Base-by-base conservation (phyloP, 169 alveolate genomes). In the Amoebophrya sp. region DNA sequence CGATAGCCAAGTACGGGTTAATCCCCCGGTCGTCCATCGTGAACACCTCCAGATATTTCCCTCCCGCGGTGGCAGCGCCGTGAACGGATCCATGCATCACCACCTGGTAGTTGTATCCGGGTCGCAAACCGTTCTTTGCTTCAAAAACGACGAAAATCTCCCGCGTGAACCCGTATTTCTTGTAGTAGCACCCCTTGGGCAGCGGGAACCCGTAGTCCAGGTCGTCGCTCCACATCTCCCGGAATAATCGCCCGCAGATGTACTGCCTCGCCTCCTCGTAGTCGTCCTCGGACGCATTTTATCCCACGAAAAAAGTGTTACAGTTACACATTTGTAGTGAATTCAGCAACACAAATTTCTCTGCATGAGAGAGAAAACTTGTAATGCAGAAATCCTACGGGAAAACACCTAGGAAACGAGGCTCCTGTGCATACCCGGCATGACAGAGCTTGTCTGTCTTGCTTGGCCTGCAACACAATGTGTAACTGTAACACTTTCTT, bases 111-210 rank as follows among this genome's bases (percentile, higher is more conserved):
- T 47, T 40, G 35, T 41, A 66, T 0, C 91, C 91, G 47, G 83
- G 41, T 3, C 91, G 38, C 23, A 89, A 77, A n/a, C 91, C 91
- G 41, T 53, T 40, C 83, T 54, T 41, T 23, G 54, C 32, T 40
- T 33, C 91, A 35, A 89, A 40, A 0, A 89, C 35, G n/a, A 89
- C 77, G 40, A 39, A 38, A 77, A 89, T 89, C 47, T 89, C 91
- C 23, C 91, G 54, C 3, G 83, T 89, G 91, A 35, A 25, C 40
- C 91, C 91, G 40, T 89, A 53, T 23, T 35, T 39, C 29, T n/a
- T 40, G 40, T 89, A 89, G 77, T 89, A 89, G 91, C 91, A 89
- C 0, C 91, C 91, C 91, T 40, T 25, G n/a, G 91, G 91, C 83
- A 40, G 23, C n/a, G 91, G 91, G 83, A 89, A 89, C 14, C 91